A percentile compares a stretch with the other conserved stretches of the same genome.
phyloP scores from a whole-genome alignment of 2,329 filamentous ascomycete species.

The Torrubiella hemipterigena region DNA sequence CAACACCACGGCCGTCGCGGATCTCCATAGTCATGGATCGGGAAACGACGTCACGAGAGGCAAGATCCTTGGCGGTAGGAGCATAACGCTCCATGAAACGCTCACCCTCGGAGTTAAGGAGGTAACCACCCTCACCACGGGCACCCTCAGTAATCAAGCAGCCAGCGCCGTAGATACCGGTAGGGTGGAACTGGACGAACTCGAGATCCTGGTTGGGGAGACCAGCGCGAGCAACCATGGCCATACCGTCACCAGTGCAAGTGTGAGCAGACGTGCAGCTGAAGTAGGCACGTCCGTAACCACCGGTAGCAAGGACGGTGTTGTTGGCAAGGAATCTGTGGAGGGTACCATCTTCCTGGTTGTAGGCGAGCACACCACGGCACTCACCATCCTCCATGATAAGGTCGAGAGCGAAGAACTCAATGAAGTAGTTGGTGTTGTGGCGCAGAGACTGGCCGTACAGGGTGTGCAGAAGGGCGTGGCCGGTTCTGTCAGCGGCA shows the following conservation, averaged over 20 bases:
- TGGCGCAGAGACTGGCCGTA: conserved; percentile 94
- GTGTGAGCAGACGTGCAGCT: conserved; percentile 96
- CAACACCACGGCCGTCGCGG: conserved; percentile 91
- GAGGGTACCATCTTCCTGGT: conserved; percentile 95
- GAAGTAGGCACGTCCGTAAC: conserved; percentile 97
- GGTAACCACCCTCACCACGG: conserved; percentile 94
- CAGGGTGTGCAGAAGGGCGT: conserved; percentile 94
- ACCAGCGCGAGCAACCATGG: conserved; percentile 95
- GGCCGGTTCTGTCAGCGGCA: conserved; percentile 90
- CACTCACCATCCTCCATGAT: conserved; percentile 97
- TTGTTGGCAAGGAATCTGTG: conserved; percentile 95
- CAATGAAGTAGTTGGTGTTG: conserved; percentile 99
- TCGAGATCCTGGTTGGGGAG: conserved; percentile 98
- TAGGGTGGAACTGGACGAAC: conserved; percentile 99
- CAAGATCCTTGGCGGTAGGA: conserved; percentile 94
- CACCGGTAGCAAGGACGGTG: conserved; percentile 92
- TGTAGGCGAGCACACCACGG: conserved; percentile 93
- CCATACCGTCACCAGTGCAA: conserved; percentile 98
- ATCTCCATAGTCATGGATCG: conserved; percentile 98
- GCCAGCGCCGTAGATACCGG: conserved; percentile 96
- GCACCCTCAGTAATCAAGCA: conserved; percentile 97
- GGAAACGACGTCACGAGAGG: conserved; percentile 89
- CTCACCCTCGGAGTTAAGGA: conserved; percentile 95
- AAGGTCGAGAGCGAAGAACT: conserved; percentile 94
- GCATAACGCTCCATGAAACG: conserved; percentile 99